phyloP scores from a whole-genome alignment of 164 flowering plant species.

The Dillenia turbinata region DNA sequence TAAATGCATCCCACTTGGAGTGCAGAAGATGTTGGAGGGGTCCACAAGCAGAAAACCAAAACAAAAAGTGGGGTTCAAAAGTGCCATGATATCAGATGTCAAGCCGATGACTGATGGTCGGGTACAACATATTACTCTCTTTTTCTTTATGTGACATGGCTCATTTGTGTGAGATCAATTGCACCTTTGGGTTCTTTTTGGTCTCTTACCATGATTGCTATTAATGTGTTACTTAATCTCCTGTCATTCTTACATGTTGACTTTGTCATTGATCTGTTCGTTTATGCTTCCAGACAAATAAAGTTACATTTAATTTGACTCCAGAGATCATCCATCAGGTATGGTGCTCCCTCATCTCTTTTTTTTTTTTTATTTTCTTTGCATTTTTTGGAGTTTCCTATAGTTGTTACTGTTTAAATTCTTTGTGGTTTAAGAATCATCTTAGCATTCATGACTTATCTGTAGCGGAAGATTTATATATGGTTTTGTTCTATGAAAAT shows the following conservation, averaged over 20 bases:
- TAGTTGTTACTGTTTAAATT: not conserved
- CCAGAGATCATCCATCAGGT: constrained; percentile 96
- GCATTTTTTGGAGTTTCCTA: not conserved
- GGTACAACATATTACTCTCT: constrained; percentile 38
- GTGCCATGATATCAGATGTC: constrained; percentile 75
- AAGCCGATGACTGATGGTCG: constrained; percentile 85
- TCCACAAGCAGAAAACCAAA: constrained; percentile 42
- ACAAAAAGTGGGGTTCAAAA: constrained; percentile 79
- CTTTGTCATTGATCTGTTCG: not conserved
- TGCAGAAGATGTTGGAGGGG: constrained; percentile 71
- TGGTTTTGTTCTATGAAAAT: too few species aligned
- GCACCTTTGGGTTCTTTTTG: too few species aligned
- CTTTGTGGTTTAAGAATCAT: not conserved
- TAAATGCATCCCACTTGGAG: not conserved
- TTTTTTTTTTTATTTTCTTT: constrained; percentile 3
- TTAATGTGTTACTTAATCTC: too few species aligned
- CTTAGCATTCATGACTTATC: too few species aligned
- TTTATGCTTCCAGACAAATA: constrained; percentile 65
- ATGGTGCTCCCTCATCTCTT: constrained; percentile 7
- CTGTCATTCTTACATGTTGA: too few species aligned
- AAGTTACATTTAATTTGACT: constrained; percentile 84
- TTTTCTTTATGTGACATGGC: not conserved
- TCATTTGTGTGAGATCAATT: not conserved
- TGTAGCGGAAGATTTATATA: too few species aligned
- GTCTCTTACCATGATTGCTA: too few species aligned